A percentile compares a stretch with the other conserved stretches of the same genome.
These are phyloP conservation scores for Phytopythium boreale DNA, from an alignment of 352 stramenopile genomes.

Conservation along the genomic window DNA sequence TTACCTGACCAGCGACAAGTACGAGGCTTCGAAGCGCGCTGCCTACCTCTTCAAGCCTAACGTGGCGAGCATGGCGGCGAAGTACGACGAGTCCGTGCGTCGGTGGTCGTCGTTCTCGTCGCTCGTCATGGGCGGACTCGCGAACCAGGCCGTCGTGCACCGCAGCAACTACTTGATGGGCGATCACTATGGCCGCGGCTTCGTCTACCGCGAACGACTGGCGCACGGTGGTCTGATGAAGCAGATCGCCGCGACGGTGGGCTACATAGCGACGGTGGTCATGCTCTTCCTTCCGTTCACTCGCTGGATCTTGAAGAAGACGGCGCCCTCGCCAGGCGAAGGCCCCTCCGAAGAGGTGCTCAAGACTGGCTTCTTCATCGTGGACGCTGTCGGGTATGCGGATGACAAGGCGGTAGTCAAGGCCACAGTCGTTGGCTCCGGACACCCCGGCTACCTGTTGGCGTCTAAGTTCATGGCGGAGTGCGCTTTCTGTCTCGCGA, in stretches of 20 bases:
- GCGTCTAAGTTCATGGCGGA: conserved; percentile 56
- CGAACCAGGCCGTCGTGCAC: conserved; percentile 84
- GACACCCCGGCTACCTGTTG: conserved; percentile 59
- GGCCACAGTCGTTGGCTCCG: conserved; percentile 32
- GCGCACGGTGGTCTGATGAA: conserved; percentile 43
- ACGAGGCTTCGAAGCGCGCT: conserved; percentile 28
- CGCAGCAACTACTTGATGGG: conserved; percentile 60
- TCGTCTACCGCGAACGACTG: conserved; percentile 68
- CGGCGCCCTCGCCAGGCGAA: conserved; percentile 72
- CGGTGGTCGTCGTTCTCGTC: conserved; percentile 64
- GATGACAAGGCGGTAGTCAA: conserved; percentile 39
- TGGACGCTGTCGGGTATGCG: conserved; percentile 47
- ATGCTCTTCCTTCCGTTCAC: conserved; percentile 68
- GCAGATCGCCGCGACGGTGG: conserved; percentile 37
- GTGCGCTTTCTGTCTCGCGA: conserved; percentile 56
- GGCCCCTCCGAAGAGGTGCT: conserved; percentile 84
- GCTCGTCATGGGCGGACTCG: conserved; percentile 70
- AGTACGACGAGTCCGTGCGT: conserved; percentile 67
- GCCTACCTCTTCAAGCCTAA: conserved; percentile 37
- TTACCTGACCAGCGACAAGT: conserved; percentile 50
- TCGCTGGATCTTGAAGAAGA: conserved; percentile 53
- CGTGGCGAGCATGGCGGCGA: conserved; percentile 27
- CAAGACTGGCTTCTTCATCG: conserved; percentile 58
- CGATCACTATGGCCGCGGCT: conserved; percentile 51
- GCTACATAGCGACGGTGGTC: conserved; percentile 29